These are phyloP conservation scores for Yamagishiella unicocca DNA, from an alignment of 139 green algal genomes.

Conservation along the genomic window DNA sequence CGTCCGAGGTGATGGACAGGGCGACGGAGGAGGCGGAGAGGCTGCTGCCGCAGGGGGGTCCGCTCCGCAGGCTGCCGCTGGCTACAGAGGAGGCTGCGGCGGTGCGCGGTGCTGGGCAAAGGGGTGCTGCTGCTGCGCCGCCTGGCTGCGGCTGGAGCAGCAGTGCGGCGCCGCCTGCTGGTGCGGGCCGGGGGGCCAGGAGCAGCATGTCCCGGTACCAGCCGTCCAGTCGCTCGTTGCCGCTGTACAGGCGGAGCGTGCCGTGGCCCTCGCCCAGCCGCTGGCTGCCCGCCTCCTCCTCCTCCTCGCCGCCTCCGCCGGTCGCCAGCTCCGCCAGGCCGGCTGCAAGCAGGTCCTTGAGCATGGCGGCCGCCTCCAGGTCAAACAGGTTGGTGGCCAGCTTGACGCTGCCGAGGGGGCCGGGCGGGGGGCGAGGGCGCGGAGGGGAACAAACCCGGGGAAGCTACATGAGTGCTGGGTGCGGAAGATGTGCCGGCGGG, in stretches of 20 bases:
- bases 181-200: background rate
- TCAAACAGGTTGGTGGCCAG: conserved; percentile 49
- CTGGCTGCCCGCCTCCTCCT: background rate
- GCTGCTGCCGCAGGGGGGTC: background rate
- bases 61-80: no score
- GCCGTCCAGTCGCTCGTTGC: conserved; percentile 30
- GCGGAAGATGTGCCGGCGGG: no score
- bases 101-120: background rate
- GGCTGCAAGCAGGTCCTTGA: conserved; percentile 34
- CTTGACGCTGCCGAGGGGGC: background rate
- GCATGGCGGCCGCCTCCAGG: conserved; percentile 37
- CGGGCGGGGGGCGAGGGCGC: no score
- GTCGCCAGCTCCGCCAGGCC: conserved; percentile 38
- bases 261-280: no score
- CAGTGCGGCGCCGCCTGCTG: no score
- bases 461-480: no score
- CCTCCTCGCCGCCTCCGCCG: background rate
- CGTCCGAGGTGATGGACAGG: background rate
- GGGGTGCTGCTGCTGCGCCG: background rate
- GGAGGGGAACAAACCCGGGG: no score
- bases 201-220: conserved; percentile 42
- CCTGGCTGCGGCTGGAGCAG: background rate
- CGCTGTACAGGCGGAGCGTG: conserved; percentile 31
- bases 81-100: background rate
- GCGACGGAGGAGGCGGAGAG: background rate